These are phyloP conservation scores for Backusella sp. DNA, from an alignment of 192 early-diverging fungal genomes.

Conservation along the genomic window DNA sequence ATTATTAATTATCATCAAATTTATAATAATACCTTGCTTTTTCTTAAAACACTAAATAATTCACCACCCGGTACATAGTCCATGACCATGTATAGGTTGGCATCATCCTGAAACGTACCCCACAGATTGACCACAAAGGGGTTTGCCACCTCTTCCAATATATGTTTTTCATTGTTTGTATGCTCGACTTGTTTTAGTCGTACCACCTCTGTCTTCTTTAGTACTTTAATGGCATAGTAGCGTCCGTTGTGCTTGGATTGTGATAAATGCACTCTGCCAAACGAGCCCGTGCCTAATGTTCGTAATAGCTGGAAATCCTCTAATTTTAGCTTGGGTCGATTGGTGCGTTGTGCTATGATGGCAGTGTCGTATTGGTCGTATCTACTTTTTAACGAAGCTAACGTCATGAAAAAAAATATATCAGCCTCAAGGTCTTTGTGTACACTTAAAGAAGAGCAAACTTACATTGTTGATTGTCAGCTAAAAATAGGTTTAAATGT, in stretches of 20 bases:
- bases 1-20: background rate
- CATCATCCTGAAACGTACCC: constrained; percentile 91
- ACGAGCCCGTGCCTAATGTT: constrained; percentile 94
- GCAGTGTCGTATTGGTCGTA: constrained; percentile 1
- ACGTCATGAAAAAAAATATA: background rate
- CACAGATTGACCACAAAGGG: constrained; percentile 89
- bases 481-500: background rate
- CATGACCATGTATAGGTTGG: constrained; percentile 92
- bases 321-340: constrained; percentile 57
- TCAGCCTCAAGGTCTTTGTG: background rate
- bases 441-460: background rate
- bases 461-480: background rate
- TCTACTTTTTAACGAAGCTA: background rate
- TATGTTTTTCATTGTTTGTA: constrained; percentile 94
- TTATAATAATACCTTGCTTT: constrained; percentile 63
- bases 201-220: constrained; percentile 92
- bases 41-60: constrained; percentile 75
- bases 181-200: constrained; percentile 97
- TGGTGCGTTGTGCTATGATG: constrained; percentile 22
- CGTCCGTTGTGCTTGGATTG: constrained; percentile 73
- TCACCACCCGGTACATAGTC: constrained; percentile 97
- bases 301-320: constrained; percentile 81
- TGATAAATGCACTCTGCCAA: constrained; percentile 94
- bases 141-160: constrained; percentile 81
- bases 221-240: constrained; percentile 97